Evolutionary conservation across 1,284 basidiomycete genomes (phyloP), one percentile per base, ranked within the genome.

Genomic region (Cutaneotrichosporon daszewskae): DNA sequence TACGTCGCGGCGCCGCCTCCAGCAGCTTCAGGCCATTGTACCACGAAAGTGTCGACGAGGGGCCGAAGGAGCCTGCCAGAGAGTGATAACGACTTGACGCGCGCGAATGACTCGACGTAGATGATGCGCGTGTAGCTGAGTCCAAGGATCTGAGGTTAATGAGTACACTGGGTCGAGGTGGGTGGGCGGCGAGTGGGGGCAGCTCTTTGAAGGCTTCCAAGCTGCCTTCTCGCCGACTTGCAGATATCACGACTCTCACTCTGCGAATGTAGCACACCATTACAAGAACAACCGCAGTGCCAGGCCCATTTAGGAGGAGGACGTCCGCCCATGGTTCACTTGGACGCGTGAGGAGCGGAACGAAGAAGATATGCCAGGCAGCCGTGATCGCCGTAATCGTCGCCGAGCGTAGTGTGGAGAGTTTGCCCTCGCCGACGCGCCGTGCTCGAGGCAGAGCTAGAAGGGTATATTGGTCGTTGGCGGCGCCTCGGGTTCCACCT

Each of bases 21-120:
- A 22, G 76, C 62, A 33, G 83, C 70, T 31, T 79, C 73, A 16
- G 83, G 82, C 89, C 89, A 94, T 62, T 94, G 89, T 13, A 88
- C 84, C 43, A 92, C 62, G 63, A 94, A 90, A 37, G 82, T 79
- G 69, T 97, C 91, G 7, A 89, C 90, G 31, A 94, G 72, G 9
- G 79, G 79, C 26, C 81, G 77, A 17, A 97, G 74, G 32, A 98
- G 72, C 58, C 79, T 87, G 20, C 83, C 94, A 18, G 90, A 89
- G 14, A 96, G 75, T 12, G 88, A 94, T 16, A 97, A 75, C 1
- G 78, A 77, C 23, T 73, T 76, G 6, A 96, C 90, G 13, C 95
- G 82, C 6, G 95, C 91, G 64, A 95, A 95, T 0, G 90, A 92
- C 69, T 98, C 95, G 32, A 97, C 76, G 66, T 97, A 99, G 43